Base-by-base conservation (phyloP, 129 eudicot species). In the Logfia minima region DNA sequence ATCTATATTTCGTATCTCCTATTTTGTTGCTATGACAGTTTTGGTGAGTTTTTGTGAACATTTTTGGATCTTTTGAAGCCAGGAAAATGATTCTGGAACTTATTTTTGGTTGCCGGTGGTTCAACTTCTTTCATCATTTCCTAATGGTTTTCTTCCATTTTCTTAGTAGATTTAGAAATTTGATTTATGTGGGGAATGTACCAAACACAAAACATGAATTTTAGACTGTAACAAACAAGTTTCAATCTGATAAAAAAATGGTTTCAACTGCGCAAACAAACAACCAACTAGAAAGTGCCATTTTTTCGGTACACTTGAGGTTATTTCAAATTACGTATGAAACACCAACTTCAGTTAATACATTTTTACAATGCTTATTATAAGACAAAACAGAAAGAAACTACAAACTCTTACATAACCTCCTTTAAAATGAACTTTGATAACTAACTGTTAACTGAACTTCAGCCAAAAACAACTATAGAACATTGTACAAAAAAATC, bases 401-500 rank as follows among this genome's bases (percentile, higher is more conserved):
- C 7, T 24, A 63, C 68, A 28, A 22, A 34, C 19, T 34, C 72
- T n/a, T 19, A 35, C 72, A 19, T 67, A 67, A 35, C 72, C 5
- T 67, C 4, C 16, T 58, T n/a, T 19, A 58, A 21, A 19, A 58
- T 19, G 13, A 7, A 22, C 63, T 58, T 22, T n/a, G 28, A 32
- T 39, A 41, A 65, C 65, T 32, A 75, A 32, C 55, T 68, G 22
- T 66, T 53, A 80, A 55, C 56, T 60, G 55, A 66, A 76, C 63
- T 52, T 77, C 55, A 52, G 39, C 74, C 73, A 22, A 65, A 45
- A 65, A 66, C 72, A 65, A 48, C 79, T 74, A 80, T 74, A 4
- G 14, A 24, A 80, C 72, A 80, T 80, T 21, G 61, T 80, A 80
- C 79, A 80, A 72, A 79, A 79, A 28, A 77, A 66, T 19, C 74